These are phyloP conservation scores for Daldinia caldariorum DNA, from an alignment of 495 filamentous ascomycete species.

Conservation along the genomic window DNA sequence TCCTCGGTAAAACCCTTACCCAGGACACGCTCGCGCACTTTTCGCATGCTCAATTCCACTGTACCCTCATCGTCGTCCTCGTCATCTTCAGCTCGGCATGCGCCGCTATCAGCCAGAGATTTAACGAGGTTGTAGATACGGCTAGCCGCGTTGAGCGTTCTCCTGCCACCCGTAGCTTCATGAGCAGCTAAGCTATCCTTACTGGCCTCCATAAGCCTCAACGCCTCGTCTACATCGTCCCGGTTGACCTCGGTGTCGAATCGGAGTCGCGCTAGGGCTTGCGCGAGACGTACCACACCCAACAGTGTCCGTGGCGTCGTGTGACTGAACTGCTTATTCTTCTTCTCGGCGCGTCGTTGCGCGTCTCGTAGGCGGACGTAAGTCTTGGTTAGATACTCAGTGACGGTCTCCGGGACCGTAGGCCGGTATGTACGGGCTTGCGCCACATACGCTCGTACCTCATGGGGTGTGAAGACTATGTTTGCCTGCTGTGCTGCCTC, in stretches of 20 bases:
- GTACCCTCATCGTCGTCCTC: conserved; percentile 48
- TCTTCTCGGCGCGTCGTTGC: conserved; percentile 87
- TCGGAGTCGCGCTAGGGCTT: conserved; percentile 92
- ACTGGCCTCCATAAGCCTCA: conserved; percentile 88
- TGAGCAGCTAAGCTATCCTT: conserved; percentile 83
- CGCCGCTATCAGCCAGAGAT: conserved; percentile 80
- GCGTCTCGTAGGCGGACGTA: conserved; percentile 92
- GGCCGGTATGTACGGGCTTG: conserved; percentile 90
- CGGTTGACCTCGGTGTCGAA: conserved; percentile 84
- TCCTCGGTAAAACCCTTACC: conserved; percentile 97
- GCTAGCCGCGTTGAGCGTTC: conserved; percentile 81
- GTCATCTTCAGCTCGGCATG: conserved; percentile 71
- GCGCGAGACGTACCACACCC: conserved; percentile 89
- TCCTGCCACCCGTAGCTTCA: conserved; percentile 60
- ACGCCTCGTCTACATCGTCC: conserved; percentile 95
- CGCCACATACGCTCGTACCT: conserved; percentile 95
- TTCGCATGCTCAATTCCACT: conserved; percentile 84
- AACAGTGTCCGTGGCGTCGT: conserved; percentile 92
- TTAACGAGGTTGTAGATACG: conserved; percentile 95
- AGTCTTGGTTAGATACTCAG: conserved; percentile 94
- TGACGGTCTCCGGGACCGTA: conserved; percentile 80
- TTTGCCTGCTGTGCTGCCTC: conserved; percentile 41
- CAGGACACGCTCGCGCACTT: conserved; percentile 87
- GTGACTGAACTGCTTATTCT: conserved; percentile 89
- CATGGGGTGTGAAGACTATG: conserved; percentile 83